Evolutionary conservation across 202 grass and related monocot species (phyloP).

Genomic region (Schoenoplectus tabernaemontani): DNA sequence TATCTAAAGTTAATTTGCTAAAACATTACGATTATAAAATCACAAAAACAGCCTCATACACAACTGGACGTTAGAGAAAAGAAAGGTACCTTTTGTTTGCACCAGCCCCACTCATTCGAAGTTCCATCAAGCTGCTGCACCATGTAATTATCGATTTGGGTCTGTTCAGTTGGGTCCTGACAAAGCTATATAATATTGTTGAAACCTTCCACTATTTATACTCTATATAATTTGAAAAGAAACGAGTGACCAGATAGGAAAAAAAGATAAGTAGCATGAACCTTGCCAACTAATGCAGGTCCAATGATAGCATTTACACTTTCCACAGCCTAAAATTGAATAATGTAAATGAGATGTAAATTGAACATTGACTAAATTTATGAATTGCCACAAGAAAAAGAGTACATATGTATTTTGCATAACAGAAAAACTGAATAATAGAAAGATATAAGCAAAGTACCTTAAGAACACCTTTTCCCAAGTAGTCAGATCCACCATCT

Average conservation of each 20-base stretch:
- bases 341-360: background rate
- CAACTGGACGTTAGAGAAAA: background rate
- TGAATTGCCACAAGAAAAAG: background rate
- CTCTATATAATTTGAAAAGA: background rate
- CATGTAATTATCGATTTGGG: constrained; percentile 80
- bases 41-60: background rate
- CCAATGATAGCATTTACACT: constrained; percentile 88
- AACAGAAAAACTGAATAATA: background rate
- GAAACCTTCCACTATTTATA: background rate
- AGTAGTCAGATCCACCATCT: constrained; percentile 85
- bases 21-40: background rate
- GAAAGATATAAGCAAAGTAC: constrained; percentile 9
- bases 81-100: constrained; percentile 72
- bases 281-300: constrained; percentile 78
- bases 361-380: background rate
- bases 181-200: constrained; percentile 2
- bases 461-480: constrained; percentile 92
- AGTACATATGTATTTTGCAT: background rate
- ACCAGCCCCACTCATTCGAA: constrained; percentile 93
- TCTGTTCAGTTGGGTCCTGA: constrained; percentile 67
- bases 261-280: constrained; percentile 11
- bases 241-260: background rate
- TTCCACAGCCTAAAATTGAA: constrained; percentile 48
- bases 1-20: background rate
- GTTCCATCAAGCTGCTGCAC: constrained; percentile 94